Conservation (phyloP, 177 flowering plant species). For the Tripterygium wilfordii region DNA sequence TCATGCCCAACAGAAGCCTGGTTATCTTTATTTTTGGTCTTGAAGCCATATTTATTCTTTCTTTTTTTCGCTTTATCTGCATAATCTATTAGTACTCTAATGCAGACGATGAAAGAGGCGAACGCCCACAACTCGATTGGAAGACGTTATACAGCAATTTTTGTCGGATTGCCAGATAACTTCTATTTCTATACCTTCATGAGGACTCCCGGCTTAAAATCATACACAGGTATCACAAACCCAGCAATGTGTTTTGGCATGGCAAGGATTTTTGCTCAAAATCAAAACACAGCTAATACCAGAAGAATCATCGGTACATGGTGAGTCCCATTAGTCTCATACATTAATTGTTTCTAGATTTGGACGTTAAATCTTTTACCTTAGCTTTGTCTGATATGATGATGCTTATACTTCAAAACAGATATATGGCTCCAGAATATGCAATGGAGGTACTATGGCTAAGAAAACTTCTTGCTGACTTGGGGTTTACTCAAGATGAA, state of each 20-base stretch:
- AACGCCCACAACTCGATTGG: too few species aligned
- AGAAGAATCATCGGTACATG: conserved; percentile 11
- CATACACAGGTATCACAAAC: conserved; percentile 23
- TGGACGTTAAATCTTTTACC: too few species aligned
- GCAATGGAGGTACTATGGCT: too few species aligned
- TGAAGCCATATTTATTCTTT: neutral
- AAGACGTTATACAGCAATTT: conserved; percentile 15
- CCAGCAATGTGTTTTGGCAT: conserved; percentile 42
- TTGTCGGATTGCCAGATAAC: conserved; percentile 24
- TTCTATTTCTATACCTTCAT: conserved; percentile 35
- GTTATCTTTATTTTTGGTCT: conserved; percentile 22
- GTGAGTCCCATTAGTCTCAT: too few species aligned
- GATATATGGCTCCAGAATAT: too few species aligned
- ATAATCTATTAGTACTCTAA: neutral
- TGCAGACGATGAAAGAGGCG: too few species aligned
- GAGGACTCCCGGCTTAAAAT: conserved; percentile 13
- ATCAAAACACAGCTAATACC: conserved; percentile 29
- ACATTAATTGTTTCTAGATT: too few species aligned
- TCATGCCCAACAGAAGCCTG: conserved; percentile 17
- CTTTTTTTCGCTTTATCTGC: neutral
- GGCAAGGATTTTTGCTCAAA: conserved; percentile 35
- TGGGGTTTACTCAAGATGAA: too few species aligned
- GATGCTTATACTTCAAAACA: too few species aligned
- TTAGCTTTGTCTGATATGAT: too few species aligned
- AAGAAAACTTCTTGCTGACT: too few species aligned